phyloP scores from a whole-genome alignment of 2,329 filamentous ascomycete genomes.

The Pezicula rhizophila region DNA sequence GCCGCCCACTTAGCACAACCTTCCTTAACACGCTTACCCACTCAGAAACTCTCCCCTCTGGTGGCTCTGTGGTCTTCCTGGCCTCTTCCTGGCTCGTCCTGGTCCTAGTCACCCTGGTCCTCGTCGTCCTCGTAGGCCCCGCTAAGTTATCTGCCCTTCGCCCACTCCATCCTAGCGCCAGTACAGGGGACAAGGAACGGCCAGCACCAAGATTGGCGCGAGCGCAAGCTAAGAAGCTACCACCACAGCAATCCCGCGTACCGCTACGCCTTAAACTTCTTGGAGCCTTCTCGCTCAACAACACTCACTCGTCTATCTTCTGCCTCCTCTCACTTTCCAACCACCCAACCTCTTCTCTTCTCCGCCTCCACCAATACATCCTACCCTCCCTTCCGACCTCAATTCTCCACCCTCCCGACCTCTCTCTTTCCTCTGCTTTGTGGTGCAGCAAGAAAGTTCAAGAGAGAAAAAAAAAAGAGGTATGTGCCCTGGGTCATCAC shows the following conservation, averaged over 20 bases:
- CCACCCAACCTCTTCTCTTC: slow-evolving; percentile 12
- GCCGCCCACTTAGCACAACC: neutral
- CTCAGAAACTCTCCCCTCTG: no score
- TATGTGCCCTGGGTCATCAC: neutral
- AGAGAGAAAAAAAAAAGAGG: slow-evolving; percentile 1
- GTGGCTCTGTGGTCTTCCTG: no score
- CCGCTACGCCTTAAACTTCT: slow-evolving; percentile 16
- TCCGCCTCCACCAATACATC: slow-evolving; percentile 11
- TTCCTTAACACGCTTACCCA: no score
- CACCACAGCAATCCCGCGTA: slow-evolving; percentile 6
- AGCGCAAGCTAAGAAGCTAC: neutral
- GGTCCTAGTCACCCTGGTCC: no score
- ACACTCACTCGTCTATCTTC: slow-evolving; percentile 6
- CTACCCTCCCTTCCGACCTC: slow-evolving; percentile 9
- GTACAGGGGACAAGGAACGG: neutral
- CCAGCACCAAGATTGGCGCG: neutral
- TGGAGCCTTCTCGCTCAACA: slow-evolving; percentile 15
- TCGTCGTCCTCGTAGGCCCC: no score
- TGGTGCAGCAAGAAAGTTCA: neutral
- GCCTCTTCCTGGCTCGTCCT: no score
- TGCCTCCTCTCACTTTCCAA: slow-evolving; percentile 25
- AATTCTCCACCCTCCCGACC: slow-evolving; percentile 7
- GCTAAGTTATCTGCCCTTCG: no score
- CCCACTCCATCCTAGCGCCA: neutral
- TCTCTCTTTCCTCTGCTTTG: slow-evolving; percentile 6